Evolutionary conservation across 176 grass and related monocot genomes (phyloP), one percentile per base, ranked within the genome.

Genomic region (Zoysia japonica): DNA sequence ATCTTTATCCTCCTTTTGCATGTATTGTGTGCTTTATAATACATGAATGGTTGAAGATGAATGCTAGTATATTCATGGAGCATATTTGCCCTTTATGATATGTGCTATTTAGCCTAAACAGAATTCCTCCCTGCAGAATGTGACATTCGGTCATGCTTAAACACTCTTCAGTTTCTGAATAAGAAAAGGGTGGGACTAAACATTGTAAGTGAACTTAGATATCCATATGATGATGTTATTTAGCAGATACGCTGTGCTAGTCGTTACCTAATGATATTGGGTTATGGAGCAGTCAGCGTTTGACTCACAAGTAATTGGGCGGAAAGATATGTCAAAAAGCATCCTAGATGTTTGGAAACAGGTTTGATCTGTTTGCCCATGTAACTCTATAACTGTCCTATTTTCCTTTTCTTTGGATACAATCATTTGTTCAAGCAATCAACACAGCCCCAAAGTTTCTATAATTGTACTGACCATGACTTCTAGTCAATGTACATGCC

Each of bases 131-230:
- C 41, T 93, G 90, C 87, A 94, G 94, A 97, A 87, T 97, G 91
- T 82, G 94, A 97, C 68, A 94, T 97, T 38, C 89, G 94, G 66
- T 94, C 94, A 85, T 94, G 94, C 70, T 78, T 97, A 80, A 97
- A 97, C 85, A 97, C 94, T 45, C 94, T 97, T 82, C 91, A 97
- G 46, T 97, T 97, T 92, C 76, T 97, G 69, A 86, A 92, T 88
- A 97, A 97, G 85, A 97, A 94, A 83, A 77, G 65, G 8, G 89
- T 87, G 52, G 68, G 83, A 52, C 82, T 97, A 57, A 94, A 88
- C 78, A 87, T 94, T 59, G 94, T 97, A 86, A 94, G 94, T 94
- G 56, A 83, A 65, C n/a, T 83, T 47, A 88, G 15, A 44, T 80
- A 53, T 1, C 56, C 43, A 68, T 57, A 48, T 78, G 78, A 48